Conservation (phyloP, 1,139 yeast genomes). For the Arxiozyma telluris region DNA sequence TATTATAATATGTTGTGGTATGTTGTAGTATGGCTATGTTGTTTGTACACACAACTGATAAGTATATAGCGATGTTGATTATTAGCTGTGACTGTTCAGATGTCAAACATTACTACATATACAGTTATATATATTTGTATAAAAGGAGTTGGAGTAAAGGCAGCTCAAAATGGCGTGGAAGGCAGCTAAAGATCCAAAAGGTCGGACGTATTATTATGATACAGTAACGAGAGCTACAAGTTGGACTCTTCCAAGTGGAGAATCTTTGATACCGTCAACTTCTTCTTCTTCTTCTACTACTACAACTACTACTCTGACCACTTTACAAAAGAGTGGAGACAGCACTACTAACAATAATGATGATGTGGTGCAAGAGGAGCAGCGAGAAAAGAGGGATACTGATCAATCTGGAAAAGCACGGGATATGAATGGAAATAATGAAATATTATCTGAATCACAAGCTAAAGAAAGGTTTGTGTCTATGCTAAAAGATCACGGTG, state of each 20-base stretch:
- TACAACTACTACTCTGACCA: not conserved
- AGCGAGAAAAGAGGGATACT: not conserved
- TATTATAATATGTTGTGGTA: too few relatives aligned
- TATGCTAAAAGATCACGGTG: slow-evolving; percentile 45
- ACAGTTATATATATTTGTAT: too few relatives aligned
- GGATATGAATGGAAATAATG: not conserved
- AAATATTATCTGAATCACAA: slow-evolving; percentile 16
- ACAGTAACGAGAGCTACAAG: slow-evolving; percentile 57
- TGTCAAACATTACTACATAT: too few relatives aligned
- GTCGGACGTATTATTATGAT: slow-evolving; percentile 66
- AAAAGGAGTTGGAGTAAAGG: not conserved
- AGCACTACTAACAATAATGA: slow-evolving; percentile 49
- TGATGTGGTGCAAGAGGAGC: not conserved
- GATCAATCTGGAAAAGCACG: not conserved
- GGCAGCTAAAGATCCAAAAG: slow-evolving; percentile 53
- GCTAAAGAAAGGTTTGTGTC: slow-evolving; percentile 42
- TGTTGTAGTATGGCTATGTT: too few relatives aligned
- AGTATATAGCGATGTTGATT: too few relatives aligned
- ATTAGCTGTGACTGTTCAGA: too few relatives aligned
- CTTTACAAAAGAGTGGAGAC: slow-evolving; percentile 51
- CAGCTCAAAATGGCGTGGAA: slow-evolving; percentile 41
- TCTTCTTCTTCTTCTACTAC: not conserved
- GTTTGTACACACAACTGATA: too few relatives aligned
- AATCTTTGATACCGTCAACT: slow-evolving; percentile 34
- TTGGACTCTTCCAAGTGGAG: slow-evolving; percentile 66